Evolutionary conservation across 2,329 filamentous ascomycete genomes (phyloP).

Genomic region (Diaporthe sp.): DNA sequence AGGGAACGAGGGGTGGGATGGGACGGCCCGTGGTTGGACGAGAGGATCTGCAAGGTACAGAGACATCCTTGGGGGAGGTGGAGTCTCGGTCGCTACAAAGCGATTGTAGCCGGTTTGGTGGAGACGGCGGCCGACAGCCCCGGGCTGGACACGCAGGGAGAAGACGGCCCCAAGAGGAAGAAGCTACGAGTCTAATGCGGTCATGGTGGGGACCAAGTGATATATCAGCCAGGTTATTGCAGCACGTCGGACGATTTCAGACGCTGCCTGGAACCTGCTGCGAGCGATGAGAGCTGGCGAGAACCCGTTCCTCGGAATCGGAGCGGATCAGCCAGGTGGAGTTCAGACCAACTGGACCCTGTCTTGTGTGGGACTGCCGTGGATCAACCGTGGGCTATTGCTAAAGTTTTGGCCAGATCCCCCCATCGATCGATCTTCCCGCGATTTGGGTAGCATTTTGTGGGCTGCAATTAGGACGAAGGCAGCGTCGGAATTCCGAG

Average conservation of each 20-base stretch:
- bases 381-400: constrained; percentile 10
- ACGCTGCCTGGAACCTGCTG: neutral
- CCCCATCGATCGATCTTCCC: constrained; percentile 27
- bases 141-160: constrained; percentile 2
- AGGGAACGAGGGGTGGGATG: constrained; percentile 30
- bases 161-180: constrained; percentile 1
- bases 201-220: constrained; percentile 20
- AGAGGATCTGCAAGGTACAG: constrained; percentile 33
- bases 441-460: constrained; percentile 18
- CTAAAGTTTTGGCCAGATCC: constrained; percentile 9
- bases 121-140: constrained; percentile 10
- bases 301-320: constrained; percentile 2
- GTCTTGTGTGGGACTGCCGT: constrained; percentile 16
- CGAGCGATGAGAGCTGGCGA: neutral
- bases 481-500: neutral
- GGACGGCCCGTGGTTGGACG: constrained; percentile 32
- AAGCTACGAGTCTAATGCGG: constrained; percentile 20
- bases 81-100: neutral
- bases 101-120: neutral
- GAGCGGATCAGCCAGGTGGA: constrained; percentile 9
- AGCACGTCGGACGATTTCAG: neutral
- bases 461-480: neutral
- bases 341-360: constrained; percentile 10
- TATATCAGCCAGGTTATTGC: constrained; percentile 6
- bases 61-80: neutral